phyloP scores from a whole-genome alignment of 352 stramenopile genomes.

The Globisporangium sylvaticum region DNA sequence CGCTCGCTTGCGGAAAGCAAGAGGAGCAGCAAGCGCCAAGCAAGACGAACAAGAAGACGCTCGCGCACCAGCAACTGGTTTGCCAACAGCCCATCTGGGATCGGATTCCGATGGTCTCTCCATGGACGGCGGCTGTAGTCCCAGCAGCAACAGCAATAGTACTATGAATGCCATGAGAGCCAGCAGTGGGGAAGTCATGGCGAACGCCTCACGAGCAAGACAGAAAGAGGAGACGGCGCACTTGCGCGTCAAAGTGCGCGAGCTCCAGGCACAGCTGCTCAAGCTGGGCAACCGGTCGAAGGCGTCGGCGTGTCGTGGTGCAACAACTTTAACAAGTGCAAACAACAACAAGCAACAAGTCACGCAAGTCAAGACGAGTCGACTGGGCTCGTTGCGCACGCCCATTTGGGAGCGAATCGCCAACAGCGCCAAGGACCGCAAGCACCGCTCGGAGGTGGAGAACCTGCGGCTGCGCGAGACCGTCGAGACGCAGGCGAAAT shows the following conservation, averaged over 20 bases:
- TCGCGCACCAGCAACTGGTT: too few relatives aligned
- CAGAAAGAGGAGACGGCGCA: slow-evolving; percentile 44
- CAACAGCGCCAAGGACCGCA: slow-evolving; percentile 47
- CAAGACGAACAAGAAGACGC: too few relatives aligned
- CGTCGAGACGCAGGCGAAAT: slow-evolving; percentile 43
- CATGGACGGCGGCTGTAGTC: not conserved
- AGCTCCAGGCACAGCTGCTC: slow-evolving; percentile 33
- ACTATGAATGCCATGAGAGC: not conserved
- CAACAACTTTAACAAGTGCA: not conserved
- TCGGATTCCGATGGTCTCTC: not conserved
- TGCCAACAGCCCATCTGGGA: not conserved
- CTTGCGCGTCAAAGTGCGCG: slow-evolving; percentile 37
- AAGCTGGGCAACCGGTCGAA: not conserved
- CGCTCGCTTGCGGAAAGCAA: not conserved
- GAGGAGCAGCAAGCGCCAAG: not conserved
- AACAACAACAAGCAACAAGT: not conserved
- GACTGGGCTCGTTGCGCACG: not conserved
- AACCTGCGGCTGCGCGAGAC: slow-evolving; percentile 46
- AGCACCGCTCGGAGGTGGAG: slow-evolving; percentile 54
- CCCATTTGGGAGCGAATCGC: slow-evolving; percentile 53
- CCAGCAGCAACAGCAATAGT: not conserved
- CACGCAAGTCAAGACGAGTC: not conserved
- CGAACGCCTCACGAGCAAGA: slow-evolving; percentile 40
- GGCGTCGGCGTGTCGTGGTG: not conserved
- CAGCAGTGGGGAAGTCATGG: not conserved